phyloP scores from a whole-genome alignment of 208 protist species.

The Porcisia hertigi region DNA sequence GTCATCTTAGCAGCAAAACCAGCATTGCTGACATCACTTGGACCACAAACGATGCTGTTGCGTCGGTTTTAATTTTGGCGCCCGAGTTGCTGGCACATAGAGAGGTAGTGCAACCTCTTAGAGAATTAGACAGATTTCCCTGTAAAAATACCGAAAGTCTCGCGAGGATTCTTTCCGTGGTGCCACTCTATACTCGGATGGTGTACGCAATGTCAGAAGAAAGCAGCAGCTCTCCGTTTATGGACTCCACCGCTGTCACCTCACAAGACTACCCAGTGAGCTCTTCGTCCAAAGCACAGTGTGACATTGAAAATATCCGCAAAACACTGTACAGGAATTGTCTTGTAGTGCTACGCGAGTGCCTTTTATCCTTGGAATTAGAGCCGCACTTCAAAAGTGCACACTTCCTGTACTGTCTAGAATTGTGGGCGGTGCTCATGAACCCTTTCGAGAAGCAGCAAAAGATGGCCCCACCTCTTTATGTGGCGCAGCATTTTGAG shows the following conservation, averaged over 20 bases:
- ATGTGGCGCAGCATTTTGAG: conserved; percentile 74
- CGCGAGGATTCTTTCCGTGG: conserved; percentile 25
- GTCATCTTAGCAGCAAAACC: conserved; percentile 20
- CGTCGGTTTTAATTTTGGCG: conserved; percentile 42
- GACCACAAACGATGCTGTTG: conserved; percentile 41
- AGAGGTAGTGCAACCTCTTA: conserved; percentile 11
- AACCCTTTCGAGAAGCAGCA: conserved; percentile 39
- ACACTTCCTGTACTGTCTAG: conserved; percentile 73
- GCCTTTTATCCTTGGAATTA: conserved; percentile 57
- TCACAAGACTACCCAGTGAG: conserved; percentile 20
- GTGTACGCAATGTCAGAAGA: conserved; percentile 24
- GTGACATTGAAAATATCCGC: conserved; percentile 47
- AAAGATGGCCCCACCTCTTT: conserved; percentile 32
- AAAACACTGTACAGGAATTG: conserved; percentile 66
- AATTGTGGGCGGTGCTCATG: conserved; percentile 79
- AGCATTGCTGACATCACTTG: conserved; percentile 44
- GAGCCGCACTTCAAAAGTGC: conserved; percentile 51
- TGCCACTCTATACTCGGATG: conserved; percentile 33
- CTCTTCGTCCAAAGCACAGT: conserved; percentile 23
- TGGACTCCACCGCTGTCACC: conserved; percentile 1
- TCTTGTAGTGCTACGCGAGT: conserved; percentile 59
- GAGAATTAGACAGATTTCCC: conserved; percentile 13
- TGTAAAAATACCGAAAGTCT: conserved; percentile 23
- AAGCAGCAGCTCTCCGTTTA: neutral
- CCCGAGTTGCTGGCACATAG: conserved; percentile 29